Base-by-base conservation (phyloP, 805 yeast genomes). In the Wickerhamiella cacticola region DNA sequence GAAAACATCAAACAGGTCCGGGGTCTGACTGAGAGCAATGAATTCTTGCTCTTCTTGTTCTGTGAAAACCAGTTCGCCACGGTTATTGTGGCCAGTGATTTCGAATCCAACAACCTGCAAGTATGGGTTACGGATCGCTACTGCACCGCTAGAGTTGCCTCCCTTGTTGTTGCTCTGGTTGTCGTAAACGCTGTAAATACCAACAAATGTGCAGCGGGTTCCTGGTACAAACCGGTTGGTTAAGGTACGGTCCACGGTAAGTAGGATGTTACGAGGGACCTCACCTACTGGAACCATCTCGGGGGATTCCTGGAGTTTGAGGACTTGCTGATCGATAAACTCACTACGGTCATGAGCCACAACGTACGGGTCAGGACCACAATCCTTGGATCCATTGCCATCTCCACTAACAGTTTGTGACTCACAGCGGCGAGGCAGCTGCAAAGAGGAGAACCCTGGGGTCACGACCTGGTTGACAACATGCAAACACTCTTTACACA, bases 211-310 rank as follows among this genome's bases (percentile, higher is more conserved):
- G 56, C 94, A 94, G 54, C 96, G 72, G 0, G 94, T 84, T 22
- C 99, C 99, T 0, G 99, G 99, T 35, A 89, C 82, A 25, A 92
- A 87, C 53, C 75, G 78, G 66, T 92, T 92, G 23, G 96, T 82
- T 61, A 92, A 69, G 57, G 83, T 84, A 52, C 98, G 74, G 63
- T 92, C 97, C 28, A 86, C 85, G 38, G 92, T 82, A 53, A 92
- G 71, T 50, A 85, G 61, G 35, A 92, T 80, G 59, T 92, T 94
- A 56, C 99, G 77, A 7, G 99, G 99, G 86, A 92, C 81, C 67
- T 92, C 99, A 55, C 99, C 98, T 24, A 92, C 95, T 1, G 98
- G 99, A 1, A 92, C 96, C 80, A 84, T 84, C 63, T 92, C 99
- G 10, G 97, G 96, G n/a, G 92, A 73, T 63, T 92, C 98, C 64